phyloP scores from a whole-genome alignment of 805 yeast species.

The Ogataea siamensis region DNA sequence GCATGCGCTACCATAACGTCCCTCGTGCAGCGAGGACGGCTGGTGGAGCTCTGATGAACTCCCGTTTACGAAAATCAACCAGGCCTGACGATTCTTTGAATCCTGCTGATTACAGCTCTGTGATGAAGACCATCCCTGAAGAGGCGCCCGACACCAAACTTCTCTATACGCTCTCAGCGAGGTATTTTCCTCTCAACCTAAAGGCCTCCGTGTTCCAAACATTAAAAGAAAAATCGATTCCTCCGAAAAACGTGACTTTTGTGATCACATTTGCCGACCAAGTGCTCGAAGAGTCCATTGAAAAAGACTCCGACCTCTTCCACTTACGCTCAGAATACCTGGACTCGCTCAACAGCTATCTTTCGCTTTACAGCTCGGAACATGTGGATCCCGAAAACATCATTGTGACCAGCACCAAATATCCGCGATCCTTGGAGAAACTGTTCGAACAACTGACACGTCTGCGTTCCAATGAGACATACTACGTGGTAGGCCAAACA shows the following conservation, averaged over 20 bases:
- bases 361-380: conserved; percentile 4
- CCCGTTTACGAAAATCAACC: background rate
- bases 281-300: background rate
- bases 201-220: conserved; percentile 5
- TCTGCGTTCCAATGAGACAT: conserved; percentile 1
- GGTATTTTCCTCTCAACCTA: conserved; percentile 25
- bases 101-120: conserved; percentile 1
- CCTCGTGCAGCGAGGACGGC: background rate
- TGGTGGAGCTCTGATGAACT: background rate
- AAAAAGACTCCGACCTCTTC: background rate
- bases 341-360: conserved; percentile 8
- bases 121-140: conserved; percentile 5
- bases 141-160: conserved; percentile 8
- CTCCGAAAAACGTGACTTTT: conserved; percentile 11
- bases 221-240: conserved; percentile 4
- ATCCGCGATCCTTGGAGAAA: conserved; percentile 1
- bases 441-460: conserved; percentile 8
- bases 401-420: conserved; percentile 5
- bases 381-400: conserved; percentile 2
- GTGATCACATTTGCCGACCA: conserved; percentile 18
- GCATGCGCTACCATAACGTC: background rate
- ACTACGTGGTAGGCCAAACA: conserved; percentile 30
- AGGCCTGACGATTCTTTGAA: background rate
- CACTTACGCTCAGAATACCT: background rate
- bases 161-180: conserved; percentile 21